phyloP scores from a whole-genome alignment of 140 eudicot species.

The Oenanthe javanica region DNA sequence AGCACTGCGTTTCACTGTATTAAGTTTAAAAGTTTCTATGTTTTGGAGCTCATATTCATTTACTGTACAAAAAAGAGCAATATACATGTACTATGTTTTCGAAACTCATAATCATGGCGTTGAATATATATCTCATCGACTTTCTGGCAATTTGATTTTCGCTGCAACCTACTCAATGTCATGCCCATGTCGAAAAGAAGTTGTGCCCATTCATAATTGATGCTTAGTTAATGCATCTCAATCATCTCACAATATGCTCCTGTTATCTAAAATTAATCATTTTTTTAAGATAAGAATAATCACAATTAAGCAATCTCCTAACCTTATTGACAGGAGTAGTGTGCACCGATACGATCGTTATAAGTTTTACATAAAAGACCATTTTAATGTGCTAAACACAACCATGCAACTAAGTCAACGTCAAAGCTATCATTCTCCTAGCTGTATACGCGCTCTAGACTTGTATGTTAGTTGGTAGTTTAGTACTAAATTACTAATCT shows the following conservation, averaged over 20 bases:
- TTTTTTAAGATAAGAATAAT: not conserved
- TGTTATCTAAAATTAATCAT: not conserved
- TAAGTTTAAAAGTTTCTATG: too few relatives aligned
- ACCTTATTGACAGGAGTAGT: too few relatives aligned
- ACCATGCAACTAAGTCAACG: not conserved
- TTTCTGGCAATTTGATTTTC: not conserved
- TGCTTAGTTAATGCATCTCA: too few relatives aligned
- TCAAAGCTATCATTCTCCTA: slow-evolving; percentile 5
- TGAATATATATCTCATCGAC: not conserved
- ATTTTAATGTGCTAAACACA: not conserved
- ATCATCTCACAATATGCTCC: not conserved
- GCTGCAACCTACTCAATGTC: not conserved
- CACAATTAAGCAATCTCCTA: too few relatives aligned
- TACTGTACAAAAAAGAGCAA: too few relatives aligned
- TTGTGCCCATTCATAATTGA: not conserved
- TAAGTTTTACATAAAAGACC: not conserved
- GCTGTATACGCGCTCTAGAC: slow-evolving; percentile 29
- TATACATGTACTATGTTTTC: not conserved
- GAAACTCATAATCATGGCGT: not conserved
- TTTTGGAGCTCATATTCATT: too few relatives aligned
- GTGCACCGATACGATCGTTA: not conserved
- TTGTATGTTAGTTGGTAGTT: slow-evolving; percentile 8
- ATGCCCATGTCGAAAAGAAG: not conserved
- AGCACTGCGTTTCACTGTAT: too few relatives aligned
- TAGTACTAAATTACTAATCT: not conserved